Conservation (phyloP, 345 rosid genomes). For the Laguncularia racemosa region DNA sequence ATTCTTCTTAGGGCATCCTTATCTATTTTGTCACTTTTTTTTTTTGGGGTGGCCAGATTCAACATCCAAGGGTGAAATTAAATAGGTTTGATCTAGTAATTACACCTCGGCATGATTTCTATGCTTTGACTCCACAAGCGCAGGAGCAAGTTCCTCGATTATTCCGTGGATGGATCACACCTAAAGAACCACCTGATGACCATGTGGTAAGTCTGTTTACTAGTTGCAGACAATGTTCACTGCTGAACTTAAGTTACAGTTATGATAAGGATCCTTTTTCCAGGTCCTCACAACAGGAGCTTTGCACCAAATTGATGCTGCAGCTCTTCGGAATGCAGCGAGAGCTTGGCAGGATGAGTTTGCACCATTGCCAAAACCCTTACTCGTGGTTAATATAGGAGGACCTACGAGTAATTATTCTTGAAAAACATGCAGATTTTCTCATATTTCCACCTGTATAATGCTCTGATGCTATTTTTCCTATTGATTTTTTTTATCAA, state of each 20-base stretch:
- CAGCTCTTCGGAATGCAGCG: slow-evolving; percentile 83
- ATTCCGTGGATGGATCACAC: slow-evolving; percentile 75
- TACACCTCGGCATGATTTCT: slow-evolving; percentile 87
- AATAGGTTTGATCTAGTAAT: slow-evolving; percentile 92
- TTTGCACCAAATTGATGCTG: slow-evolving; percentile 79
- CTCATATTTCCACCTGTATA: neutral
- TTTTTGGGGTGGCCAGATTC: slow-evolving; percentile 45
- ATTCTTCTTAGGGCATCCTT: neutral
- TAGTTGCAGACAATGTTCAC: no score
- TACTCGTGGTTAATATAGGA: slow-evolving; percentile 87
- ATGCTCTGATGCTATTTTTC: neutral
- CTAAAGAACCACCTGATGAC: slow-evolving; percentile 64
- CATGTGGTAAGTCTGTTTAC: slow-evolving; percentile 48
- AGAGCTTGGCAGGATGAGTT: slow-evolving; percentile 86
- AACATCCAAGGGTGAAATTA: slow-evolving; percentile 85
- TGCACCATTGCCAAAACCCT: slow-evolving; percentile 83
- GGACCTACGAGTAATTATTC: slow-evolving; percentile 67
- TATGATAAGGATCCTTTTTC: slow-evolving; percentile 11
- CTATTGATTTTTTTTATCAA: neutral
- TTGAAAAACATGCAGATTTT: no score
- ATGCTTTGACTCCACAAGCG: slow-evolving; percentile 75
- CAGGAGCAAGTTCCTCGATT: slow-evolving; percentile 72
- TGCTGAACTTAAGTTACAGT: neutral
- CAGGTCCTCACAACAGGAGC: slow-evolving; percentile 91
- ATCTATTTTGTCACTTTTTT: neutral